phyloP scores from a whole-genome alignment of 1,284 basidiomycete genomes.

The Pisolithus thermaeus region DNA sequence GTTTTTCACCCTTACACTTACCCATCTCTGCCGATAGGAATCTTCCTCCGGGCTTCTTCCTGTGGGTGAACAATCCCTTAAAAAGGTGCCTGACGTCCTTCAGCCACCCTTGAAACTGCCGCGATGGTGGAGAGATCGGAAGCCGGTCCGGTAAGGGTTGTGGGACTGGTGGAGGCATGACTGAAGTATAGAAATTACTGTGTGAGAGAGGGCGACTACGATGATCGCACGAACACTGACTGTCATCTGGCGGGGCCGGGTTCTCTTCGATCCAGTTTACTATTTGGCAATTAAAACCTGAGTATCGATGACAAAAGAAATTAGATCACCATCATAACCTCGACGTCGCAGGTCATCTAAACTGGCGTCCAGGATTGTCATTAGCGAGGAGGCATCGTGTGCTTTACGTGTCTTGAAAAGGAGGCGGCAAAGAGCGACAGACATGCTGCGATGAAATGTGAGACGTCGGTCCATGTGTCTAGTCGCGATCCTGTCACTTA shows the following conservation, averaged over 20 bases:
- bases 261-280: neutral
- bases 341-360: conserved; percentile 8
- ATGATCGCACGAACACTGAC: neutral
- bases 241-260: neutral
- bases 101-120: neutral
- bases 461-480: neutral
- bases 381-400: conserved; percentile 17
- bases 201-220: neutral
- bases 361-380: conserved; percentile 8
- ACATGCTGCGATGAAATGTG: conserved; percentile 10
- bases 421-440: conserved; percentile 16
- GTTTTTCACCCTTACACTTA: neutral
- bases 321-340: conserved; percentile 10
- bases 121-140: neutral
- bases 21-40: neutral
- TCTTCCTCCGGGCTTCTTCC: neutral
- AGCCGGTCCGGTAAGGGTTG: neutral
- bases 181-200: neutral
- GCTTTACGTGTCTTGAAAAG: conserved; percentile 16
- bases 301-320: neutral
- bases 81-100: neutral
- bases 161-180: neutral
- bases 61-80: neutral
- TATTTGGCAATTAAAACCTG: neutral
- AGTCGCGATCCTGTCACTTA: neutral